These are phyloP conservation scores for Prunus persica DNA, from an alignment of 306 rosid species.

Conservation along the genomic window Prunus_persica_NCBIv2 NC_034011.1:23891001-23891500, in stretches of 20 bases:
- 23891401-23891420: conserved; percentile 17
- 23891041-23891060: conserved; percentile 65
- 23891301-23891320: conserved; percentile 53
- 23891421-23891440: not conserved
- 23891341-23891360: conserved; percentile 65
- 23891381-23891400: conserved; percentile 50
- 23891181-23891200: conserved; percentile 52
- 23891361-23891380: conserved; percentile 67
- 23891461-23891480: not conserved
- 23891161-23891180: conserved; percentile 57
- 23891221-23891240: conserved; percentile 55
- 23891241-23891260: conserved; percentile 59
- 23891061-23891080: conserved; percentile 65
- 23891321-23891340: conserved; percentile 62
- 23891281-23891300: conserved; percentile 39
- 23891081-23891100: conserved; percentile 59
- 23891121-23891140: conserved; percentile 61
- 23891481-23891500: conserved; percentile 69
- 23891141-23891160: conserved; percentile 57
- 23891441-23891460: not conserved
- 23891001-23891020: conserved; percentile 72
- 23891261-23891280: conserved; percentile 51
- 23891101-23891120: conserved; percentile 70
- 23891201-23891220: conserved; percentile 69
- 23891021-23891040: conserved; percentile 62